Base-by-base conservation (phyloP, 495 filamentous ascomycete genomes). In the Penicillium chermesinum region DNA sequence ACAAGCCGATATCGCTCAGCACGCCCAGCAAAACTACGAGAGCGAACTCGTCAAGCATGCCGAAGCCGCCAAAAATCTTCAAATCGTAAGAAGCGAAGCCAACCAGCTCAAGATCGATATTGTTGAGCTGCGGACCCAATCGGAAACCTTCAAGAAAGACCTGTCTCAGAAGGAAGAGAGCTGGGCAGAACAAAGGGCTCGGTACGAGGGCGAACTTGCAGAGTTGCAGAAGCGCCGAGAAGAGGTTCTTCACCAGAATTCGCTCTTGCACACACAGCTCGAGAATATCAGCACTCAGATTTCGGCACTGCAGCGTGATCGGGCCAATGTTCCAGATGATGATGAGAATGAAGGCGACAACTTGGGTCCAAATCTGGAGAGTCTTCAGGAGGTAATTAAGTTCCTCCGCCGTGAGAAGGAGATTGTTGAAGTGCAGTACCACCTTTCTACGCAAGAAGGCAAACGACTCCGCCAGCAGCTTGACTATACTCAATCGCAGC, bases 391-490 rank as follows among this genome's bases (percentile, higher is more conserved):
- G 57, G 77, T 97, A 33, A 90, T 94, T 66, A 83, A 80, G 41
- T 97, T 89, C 66, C 71, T 97, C 44, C 83, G 94, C n/a, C 82
- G 87, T 37, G 94, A 97, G 70, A 97, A 96, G 70, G 91, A 97
- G 57, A 97, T 99, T 55, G 82, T 96, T 2, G 91, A 97, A 48
- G 88, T 96, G 6, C 91, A 97, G 58, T 88, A 88, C 49, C 89
- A 96, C 52, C 76, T 96, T 25, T 88, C 88, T 39, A 71, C 84
- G 0, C 87, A 95, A 59, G 93, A 96, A 59, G 74, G 79, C 43
- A 94, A 89, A 64, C 80, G 94, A 20, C 68, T 96, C 3, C 85
- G 90, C 50, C 89, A 96, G 46, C 89, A 97, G 54, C 75, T 96
- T 15, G 86, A 95, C 42, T 87, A 96, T 67, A 75, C 85, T 12